Percentiles rank a stretch among this genome's conserved stretches.
phyloP scores from a whole-genome alignment of 805 yeast genomes.

The Kodamaea fukazawae region DNA sequence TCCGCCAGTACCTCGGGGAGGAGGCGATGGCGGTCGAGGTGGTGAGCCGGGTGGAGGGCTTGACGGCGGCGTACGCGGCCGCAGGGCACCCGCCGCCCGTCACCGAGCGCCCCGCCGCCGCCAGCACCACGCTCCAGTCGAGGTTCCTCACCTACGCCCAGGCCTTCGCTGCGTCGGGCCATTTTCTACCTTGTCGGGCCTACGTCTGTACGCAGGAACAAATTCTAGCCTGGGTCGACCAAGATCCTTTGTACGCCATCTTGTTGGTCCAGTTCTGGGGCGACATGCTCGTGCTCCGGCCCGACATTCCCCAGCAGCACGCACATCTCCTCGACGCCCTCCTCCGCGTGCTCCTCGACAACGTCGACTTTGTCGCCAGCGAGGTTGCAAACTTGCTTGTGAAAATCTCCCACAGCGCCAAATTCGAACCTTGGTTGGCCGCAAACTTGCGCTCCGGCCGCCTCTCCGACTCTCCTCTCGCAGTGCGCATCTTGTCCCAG shows the following conservation, averaged over 20 bases:
- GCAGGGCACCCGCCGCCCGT: background rate
- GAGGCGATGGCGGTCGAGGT: slow-evolving; percentile 6
- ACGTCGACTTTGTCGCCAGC: slow-evolving; percentile 7
- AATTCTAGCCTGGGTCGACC: slow-evolving; percentile 12
- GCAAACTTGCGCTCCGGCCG: background rate
- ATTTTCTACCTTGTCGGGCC: slow-evolving; percentile 6
- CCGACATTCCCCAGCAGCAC: background rate
- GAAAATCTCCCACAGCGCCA: slow-evolving; percentile 3
- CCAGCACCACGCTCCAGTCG: slow-evolving; percentile 17
- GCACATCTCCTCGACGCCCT: background rate
- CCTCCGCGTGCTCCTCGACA: background rate
- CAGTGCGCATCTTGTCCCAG: slow-evolving; percentile 15
- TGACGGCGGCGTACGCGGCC: background rate
- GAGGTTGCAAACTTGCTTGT: slow-evolving; percentile 21
- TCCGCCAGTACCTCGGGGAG: slow-evolving; percentile 8
- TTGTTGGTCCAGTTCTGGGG: slow-evolving; percentile 25
- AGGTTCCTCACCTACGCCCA: slow-evolving; percentile 19
- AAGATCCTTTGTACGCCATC: slow-evolving; percentile 27
- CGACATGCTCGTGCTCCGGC: slow-evolving; percentile 14
- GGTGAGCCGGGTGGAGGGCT: slow-evolving; percentile 11
- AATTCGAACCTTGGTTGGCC: slow-evolving; percentile 2
- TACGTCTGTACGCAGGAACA: slow-evolving; percentile 14
- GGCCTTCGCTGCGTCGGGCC: slow-evolving; percentile 13
- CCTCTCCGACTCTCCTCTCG: background rate
- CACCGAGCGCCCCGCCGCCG: background rate